Conservation (phyloP, 768 basidiomycete species). For the Lactifluus pinguis region DNA sequence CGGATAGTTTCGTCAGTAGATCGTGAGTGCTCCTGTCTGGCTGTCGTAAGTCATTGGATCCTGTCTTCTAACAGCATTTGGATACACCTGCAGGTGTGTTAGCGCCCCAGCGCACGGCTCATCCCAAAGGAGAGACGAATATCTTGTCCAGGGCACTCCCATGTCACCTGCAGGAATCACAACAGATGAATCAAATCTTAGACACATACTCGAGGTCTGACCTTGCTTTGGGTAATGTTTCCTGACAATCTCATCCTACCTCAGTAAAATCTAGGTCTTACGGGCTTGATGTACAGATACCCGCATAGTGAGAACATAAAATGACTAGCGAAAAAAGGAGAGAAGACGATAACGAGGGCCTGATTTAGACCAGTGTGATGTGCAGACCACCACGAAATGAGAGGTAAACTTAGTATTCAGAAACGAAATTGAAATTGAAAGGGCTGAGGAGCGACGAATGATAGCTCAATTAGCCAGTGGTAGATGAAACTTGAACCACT, state of each 20-base stretch:
- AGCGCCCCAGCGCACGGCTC: not conserved
- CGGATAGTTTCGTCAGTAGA: slow-evolving; percentile 45
- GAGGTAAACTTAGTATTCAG: no score
- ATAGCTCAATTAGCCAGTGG: no score
- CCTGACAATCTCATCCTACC: not conserved
- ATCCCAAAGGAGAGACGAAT: not conserved
- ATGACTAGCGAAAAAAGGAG: no score
- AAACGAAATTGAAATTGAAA: no score
- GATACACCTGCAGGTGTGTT: not conserved
- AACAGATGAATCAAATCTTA: not conserved
- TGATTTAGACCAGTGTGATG: no score
- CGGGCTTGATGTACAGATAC: not conserved
- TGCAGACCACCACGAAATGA: no score
- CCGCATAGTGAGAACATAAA: no score
- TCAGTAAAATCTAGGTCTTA: not conserved
- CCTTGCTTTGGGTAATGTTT: not conserved
- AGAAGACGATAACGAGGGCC: no score
- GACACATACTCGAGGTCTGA: not conserved
- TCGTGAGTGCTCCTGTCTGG: slow-evolving; percentile 32
- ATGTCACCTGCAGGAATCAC: not conserved
- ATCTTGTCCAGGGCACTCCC: not conserved
- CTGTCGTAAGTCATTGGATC: not conserved
- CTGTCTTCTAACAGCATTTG: not conserved
- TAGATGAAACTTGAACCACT: no score
- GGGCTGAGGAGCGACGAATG: no score